A percentile compares a stretch with the other conserved stretches of the same genome.
phyloP scores from a whole-genome alignment of 441 rosid genomes.

The Rhodomyrtus psidioides region DNA sequence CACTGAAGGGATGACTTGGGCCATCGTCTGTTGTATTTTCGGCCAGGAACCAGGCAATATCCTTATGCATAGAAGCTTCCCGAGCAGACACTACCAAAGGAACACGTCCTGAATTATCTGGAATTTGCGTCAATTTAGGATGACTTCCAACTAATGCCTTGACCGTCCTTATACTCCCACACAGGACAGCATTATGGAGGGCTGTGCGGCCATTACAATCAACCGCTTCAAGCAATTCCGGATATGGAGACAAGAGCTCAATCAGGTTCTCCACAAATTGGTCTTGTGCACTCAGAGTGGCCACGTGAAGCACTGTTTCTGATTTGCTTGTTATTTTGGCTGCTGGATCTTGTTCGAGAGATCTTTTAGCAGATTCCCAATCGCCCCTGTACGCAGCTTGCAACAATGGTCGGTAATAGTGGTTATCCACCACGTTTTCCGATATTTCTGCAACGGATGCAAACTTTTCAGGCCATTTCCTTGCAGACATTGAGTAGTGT shows the following conservation, averaged over 20 bases:
- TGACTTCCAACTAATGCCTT: background rate
- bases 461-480: background rate
- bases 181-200: background rate
- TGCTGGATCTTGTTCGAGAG: accelerated
- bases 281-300: background rate
- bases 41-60: background rate
- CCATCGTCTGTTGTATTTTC: background rate
- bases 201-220: background rate
- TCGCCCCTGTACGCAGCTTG: background rate
- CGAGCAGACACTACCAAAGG: background rate
- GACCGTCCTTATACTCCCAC: background rate
- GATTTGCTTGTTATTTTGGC: background rate
- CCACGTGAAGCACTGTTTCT: background rate
- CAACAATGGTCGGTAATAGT: background rate
- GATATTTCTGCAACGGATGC: background rate
- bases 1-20: background rate
- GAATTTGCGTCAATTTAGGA: background rate
- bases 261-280: background rate
- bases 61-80: background rate
- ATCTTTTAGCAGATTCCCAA: background rate
- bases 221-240: background rate
- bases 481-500: background rate
- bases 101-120: background rate
- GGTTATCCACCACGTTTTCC: background rate
- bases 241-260: background rate